Base-by-base conservation (phyloP, 441 rosid genomes). In the Aleurites moluccanus region DNA sequence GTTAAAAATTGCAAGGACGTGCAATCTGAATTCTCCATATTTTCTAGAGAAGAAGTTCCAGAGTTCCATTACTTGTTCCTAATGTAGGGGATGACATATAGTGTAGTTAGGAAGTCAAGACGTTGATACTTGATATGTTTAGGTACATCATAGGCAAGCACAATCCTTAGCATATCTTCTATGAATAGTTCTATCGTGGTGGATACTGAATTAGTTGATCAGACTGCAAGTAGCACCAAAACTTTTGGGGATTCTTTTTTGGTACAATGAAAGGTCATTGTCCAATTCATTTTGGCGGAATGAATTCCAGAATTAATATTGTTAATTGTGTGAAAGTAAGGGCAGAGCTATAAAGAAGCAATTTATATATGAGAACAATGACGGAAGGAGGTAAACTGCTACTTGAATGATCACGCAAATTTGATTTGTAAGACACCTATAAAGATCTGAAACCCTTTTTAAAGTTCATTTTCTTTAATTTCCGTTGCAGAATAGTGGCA, bases 331-430 rank as follows among this genome's bases (percentile, higher is more conserved):
- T 57, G 38, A 56, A 56, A 56, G 20, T 71, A 27, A 42, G 74
- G 59, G 57, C n/a, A 15, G 16, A 59, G 27, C 25, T 71, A 28
- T 1, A 42, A 44, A 50, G 42, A 60, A 59, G 52, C 6, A 56
- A 33, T 63, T 40, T 25, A 23, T 23, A 44, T 45, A 71, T 25
- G 65, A 27, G 18, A 23, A 42, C 9, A 42, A 71, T 60, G 27
- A 60, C 5, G 42, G 42, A 9, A 10, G 49, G 42, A 44, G 27
- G 27, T 42, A 28, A 9, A 10, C 33, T 6, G 67, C 44, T 13
- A 27, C 67, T 60, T 44, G 53, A 70, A 70, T 45, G 60, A 23
- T 71, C 57, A 42, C 47, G 27, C 23, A 42, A 47, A 44, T 47
- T 18, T 71, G 11, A 44, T 15, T 42, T 28, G 2, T 25, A 18